Base-by-base conservation (phyloP, 129 eudicot species). In the Oenanthe sinensis region DNA sequence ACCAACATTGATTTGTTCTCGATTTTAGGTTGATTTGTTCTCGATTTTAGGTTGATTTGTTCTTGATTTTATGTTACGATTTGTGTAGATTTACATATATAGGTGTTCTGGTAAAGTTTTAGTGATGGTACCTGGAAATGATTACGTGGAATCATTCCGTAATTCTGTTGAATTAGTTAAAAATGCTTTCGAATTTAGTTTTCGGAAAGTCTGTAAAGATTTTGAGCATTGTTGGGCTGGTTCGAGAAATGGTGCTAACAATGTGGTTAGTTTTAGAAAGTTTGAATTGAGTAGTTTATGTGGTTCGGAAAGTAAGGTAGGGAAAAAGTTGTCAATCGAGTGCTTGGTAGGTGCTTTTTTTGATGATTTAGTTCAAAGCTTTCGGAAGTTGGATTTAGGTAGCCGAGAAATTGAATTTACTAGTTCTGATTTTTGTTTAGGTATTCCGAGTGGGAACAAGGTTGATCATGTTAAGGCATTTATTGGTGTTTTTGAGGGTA, bases 121-220 rank as follows among this genome's bases (percentile, higher is more conserved):
- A 78, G 88, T 80, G 90, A 93, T 91, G 97, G 90, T 79, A 81
- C 71, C 87, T 62, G 85, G 86, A 73, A 87, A 87, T 93, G 94
- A 92, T 76, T 93, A 87, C 22, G 85, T 88, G 75, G 98, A 86
- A 67, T 86, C 93, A 22, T 77, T 91, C 24, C 60, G 82, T 78
- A 89, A 89, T 69, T 86, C 97, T 72, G 68, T 93, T 79, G 89
- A 88, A 74, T 80, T 80, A 13, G 88, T 89, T 75, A 89, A 85
- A 84, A 85, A 75, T 83, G 94, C 83, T 20, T 79, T 93, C 26
- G 98, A 93, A 77, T 84, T 87, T 11, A 65, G 91, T 86, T 73
- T 93, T 39, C 85, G 81, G 79, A 89, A 86, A 83, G 90, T 86
- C 4, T 86, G 90, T 0, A 89, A 86, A 58, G 96, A 91, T 63